Evolutionary conservation across 73 alveolate genomes (phyloP).

Genomic region (Uronychia binucleata): DNA sequence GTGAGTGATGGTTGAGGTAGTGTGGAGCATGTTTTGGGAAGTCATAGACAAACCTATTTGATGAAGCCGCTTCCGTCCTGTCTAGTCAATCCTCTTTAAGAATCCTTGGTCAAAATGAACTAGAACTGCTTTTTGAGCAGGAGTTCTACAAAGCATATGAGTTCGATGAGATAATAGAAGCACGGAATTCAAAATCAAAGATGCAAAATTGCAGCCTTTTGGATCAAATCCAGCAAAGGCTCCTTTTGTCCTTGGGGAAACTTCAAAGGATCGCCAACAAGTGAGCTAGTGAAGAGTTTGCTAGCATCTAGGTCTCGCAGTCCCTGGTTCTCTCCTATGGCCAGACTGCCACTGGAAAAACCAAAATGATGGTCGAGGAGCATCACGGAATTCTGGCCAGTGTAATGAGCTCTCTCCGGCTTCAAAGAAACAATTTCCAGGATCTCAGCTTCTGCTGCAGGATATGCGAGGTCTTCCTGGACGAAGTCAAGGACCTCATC

Average conservation of each 20-base stretch:
- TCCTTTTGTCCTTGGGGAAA: too few species aligned
- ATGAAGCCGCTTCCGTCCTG: too few species aligned
- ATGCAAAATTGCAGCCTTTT: background rate
- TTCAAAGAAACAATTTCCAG: background rate
- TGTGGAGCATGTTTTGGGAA: too few species aligned
- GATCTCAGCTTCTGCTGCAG: background rate
- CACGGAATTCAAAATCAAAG: background rate
- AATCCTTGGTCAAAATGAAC: too few species aligned
- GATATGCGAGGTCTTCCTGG: background rate
- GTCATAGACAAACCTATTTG: too few species aligned
- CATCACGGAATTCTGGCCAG: background rate
- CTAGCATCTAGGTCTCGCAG: background rate
- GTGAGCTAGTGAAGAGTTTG: too few species aligned
- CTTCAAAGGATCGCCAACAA: too few species aligned
- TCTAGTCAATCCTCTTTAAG: too few species aligned
- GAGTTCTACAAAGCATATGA: background rate
- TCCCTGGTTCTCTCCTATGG: background rate
- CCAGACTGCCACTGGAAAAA: background rate
- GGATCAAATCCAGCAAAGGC: background rate
- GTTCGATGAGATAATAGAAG: background rate
- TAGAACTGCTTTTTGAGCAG: background rate
- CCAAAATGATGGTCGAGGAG: background rate
- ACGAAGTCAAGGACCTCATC: background rate
- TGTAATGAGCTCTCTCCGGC: background rate
- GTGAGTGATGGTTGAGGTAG: too few species aligned